A percentile compares a stretch with the other conserved stretches of the same genome.
phyloP scores from a whole-genome alignment of 108 stramenopile species.

The Discostella pseudostelligera region DNA sequence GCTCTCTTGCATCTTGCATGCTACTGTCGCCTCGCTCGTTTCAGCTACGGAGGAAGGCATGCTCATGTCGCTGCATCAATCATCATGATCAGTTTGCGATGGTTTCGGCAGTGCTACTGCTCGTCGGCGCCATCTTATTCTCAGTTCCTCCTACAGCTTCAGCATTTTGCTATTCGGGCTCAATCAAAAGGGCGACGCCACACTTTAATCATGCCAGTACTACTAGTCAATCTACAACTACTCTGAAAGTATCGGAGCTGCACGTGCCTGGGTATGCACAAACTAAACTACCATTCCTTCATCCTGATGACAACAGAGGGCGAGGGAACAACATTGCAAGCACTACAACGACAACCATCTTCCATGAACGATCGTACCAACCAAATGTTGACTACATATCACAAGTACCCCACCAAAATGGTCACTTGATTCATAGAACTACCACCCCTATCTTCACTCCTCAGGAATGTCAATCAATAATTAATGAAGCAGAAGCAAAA shows the following conservation, averaged over 20 bases:
- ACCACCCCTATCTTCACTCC: constrained; percentile 32
- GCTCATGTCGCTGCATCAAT: too few relatives aligned
- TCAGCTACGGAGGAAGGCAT: too few relatives aligned
- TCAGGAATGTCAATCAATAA: constrained; percentile 47
- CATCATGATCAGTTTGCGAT: too few relatives aligned
- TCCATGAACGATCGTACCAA: constrained; percentile 22
- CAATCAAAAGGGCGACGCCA: too few relatives aligned
- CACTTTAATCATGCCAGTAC: too few relatives aligned
- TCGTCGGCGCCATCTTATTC: too few relatives aligned
- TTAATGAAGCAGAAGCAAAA: constrained; percentile 48
- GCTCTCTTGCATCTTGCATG: too few relatives aligned
- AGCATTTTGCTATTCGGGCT: too few relatives aligned
- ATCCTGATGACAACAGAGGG: constrained; percentile 10
- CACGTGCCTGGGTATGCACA: constrained; percentile 53
- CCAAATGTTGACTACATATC: constrained; percentile 29
- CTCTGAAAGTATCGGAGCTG: constrained; percentile 48
- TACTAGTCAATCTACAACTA: constrained; percentile 3
- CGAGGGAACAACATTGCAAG: background rate
- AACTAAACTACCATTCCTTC: constrained; percentile 52
- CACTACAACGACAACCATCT: background rate
- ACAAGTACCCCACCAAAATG: constrained; percentile 33
- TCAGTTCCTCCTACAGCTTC: too few relatives aligned
- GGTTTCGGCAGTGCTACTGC: too few relatives aligned
- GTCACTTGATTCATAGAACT: constrained; percentile 49
- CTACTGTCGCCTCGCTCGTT: background rate